Percentiles rank a stretch among this genome's conserved stretches.
Evolutionary conservation across 1,139 yeast genomes (phyloP).

Genomic region (Protomyces arabidopsidicola): DNA sequence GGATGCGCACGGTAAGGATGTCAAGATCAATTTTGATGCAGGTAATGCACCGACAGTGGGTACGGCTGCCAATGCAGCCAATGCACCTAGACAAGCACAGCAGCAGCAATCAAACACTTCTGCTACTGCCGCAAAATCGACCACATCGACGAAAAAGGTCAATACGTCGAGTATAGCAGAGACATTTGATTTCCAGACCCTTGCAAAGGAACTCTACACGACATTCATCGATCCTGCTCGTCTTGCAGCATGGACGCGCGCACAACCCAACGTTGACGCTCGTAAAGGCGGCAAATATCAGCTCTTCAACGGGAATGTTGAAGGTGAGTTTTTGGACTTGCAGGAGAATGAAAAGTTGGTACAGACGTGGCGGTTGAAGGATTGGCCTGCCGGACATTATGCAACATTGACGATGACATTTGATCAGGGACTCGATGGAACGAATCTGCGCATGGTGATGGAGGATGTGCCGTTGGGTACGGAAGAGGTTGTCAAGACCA

Average conservation of each 20-base stretch:
- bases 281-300: slow-evolving; percentile 59
- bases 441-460: slow-evolving; percentile 72
- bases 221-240: slow-evolving; percentile 72
- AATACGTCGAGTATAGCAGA: slow-evolving; percentile 60
- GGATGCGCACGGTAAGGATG: slow-evolving; percentile 71
- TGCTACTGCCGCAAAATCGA: slow-evolving; percentile 27
- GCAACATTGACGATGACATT: slow-evolving; percentile 65
- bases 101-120: slow-evolving; percentile 26
- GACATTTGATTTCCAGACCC: slow-evolving; percentile 76
- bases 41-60: slow-evolving; percentile 66
- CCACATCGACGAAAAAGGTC: slow-evolving; percentile 29
- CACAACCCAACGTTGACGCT: slow-evolving; percentile 62
- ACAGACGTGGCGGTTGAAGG: slow-evolving; percentile 79
- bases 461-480: slow-evolving; percentile 96
- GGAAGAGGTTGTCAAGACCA: slow-evolving; percentile 78
- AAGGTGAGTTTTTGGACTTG: slow-evolving; percentile 62
- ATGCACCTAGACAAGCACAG: slow-evolving; percentile 30
- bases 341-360: slow-evolving; percentile 56
- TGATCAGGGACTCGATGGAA: slow-evolving; percentile 74
- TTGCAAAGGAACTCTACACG: slow-evolving; percentile 75
- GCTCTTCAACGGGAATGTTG: slow-evolving; percentile 83
- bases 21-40: slow-evolving; percentile 73
- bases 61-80: slow-evolving; percentile 38
- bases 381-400: slow-evolving; percentile 80
- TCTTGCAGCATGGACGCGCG: slow-evolving; percentile 84